phyloP scores from a whole-genome alignment of 257 asterid species.

The Vinca minor region DNA sequence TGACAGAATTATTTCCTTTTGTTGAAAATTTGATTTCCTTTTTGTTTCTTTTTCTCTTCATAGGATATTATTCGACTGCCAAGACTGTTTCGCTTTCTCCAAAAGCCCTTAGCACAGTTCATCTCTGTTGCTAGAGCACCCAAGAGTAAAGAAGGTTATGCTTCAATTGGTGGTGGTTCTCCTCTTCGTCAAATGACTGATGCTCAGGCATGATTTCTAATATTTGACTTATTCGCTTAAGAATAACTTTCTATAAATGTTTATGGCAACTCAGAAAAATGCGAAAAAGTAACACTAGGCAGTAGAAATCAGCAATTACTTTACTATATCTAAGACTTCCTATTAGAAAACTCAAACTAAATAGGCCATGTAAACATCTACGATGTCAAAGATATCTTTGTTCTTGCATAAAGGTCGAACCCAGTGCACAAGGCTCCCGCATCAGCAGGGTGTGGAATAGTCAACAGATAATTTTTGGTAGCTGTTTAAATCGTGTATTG shows the following conservation, averaged over 20 bases:
- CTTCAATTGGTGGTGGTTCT: conserved; percentile 99
- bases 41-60: conserved; percentile 15
- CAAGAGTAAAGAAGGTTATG: conserved; percentile 97
- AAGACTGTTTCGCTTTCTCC: conserved; percentile 85
- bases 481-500: neutral
- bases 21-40: conserved; percentile 5
- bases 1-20: conserved; percentile 4
- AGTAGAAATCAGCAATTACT: too few relatives aligned
- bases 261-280: neutral
- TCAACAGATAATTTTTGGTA: neutral
- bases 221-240: conserved; percentile 2
- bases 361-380: neutral
- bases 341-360: neutral
- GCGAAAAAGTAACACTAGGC: neutral
- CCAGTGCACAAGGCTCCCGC: too few relatives aligned
- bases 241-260: neutral
- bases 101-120: conserved; percentile 92
- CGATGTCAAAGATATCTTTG: neutral
- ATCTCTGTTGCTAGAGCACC: conserved; percentile 90
- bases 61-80: conserved; percentile 98
- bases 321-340: neutral
- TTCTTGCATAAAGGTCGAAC: neutral
- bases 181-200: conserved; percentile 97
- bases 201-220: conserved; percentile 60
- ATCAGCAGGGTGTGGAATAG: too few relatives aligned